Percentiles rank a stretch among this genome's conserved stretches.
phyloP scores from a whole-genome alignment of 441 rosid species.

The Gossypium davidsonii region DNA sequence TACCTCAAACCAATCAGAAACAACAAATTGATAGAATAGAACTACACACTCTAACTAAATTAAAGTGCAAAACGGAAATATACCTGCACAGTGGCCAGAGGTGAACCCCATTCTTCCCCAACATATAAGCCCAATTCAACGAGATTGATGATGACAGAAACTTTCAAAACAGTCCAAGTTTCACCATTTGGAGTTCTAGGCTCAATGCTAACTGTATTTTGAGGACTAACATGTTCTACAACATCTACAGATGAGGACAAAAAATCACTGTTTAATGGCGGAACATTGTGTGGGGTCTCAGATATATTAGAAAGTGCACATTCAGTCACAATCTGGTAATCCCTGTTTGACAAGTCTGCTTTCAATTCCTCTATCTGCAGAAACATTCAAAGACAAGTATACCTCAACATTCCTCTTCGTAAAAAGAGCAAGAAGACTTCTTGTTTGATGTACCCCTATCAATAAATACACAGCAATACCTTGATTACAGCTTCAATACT shows the following conservation, averaged over 20 bases:
- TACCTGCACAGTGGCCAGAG: slow-evolving; percentile 87
- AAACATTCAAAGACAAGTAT: slow-evolving; percentile 23
- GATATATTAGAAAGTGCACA: slow-evolving; percentile 85
- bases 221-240: slow-evolving; percentile 38
- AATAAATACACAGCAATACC: slow-evolving; percentile 39
- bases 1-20: background rate
- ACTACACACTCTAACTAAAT: background rate
- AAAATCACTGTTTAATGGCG: slow-evolving; percentile 45
- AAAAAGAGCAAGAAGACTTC: background rate
- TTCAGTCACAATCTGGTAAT: slow-evolving; percentile 87
- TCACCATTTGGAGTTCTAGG: slow-evolving; percentile 32
- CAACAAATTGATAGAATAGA: background rate
- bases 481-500: slow-evolving; percentile 57
- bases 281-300: slow-evolving; percentile 62
- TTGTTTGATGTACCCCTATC: slow-evolving; percentile 8
- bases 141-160: slow-evolving; percentile 61
- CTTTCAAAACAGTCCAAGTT: slow-evolving; percentile 62
- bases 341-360: slow-evolving; percentile 76
- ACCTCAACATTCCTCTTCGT: slow-evolving; percentile 15
- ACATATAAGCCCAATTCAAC: slow-evolving; percentile 69
- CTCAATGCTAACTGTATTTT: slow-evolving; percentile 31
- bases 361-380: slow-evolving; percentile 77
- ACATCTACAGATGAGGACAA: slow-evolving; percentile 40
- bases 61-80: slow-evolving; percentile 8
- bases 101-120: slow-evolving; percentile 67